Evolutionary conservation across 306 rosid genomes (phyloP).

Genomic region (Lagenaria siceraria): DNA sequence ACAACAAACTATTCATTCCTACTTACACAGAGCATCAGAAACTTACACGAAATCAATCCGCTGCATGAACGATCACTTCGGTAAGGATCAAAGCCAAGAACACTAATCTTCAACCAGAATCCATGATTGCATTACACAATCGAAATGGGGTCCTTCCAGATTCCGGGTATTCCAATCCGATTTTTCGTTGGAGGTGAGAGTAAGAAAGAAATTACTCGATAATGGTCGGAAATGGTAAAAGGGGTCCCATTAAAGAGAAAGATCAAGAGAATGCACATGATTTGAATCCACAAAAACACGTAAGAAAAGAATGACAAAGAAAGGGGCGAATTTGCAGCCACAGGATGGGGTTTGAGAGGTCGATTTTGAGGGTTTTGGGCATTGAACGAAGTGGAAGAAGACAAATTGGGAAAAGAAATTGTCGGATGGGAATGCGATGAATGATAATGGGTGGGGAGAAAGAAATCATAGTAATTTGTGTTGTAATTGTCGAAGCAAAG

Average conservation of each 20-base stretch:
- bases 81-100: neutral
- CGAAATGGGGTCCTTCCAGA: neutral
- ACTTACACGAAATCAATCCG: neutral
- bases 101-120: neutral
- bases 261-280: neutral
- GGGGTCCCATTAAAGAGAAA: neutral
- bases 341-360: neutral
- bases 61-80: neutral
- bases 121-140: neutral
- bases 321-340: neutral
- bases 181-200: neutral
- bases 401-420: neutral
- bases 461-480: neutral
- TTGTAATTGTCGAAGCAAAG: neutral
- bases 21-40: neutral
- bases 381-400: neutral
- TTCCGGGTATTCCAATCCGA: neutral
- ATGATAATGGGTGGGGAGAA: neutral
- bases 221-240: neutral
- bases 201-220: neutral
- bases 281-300: neutral
- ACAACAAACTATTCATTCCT: neutral
- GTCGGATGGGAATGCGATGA: neutral
- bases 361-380: neutral
- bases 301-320: neutral